Evolutionary conservation across 192 early-diverging fungal genomes (phyloP), one percentile per base, ranked within the genome.

Genomic region (Linnemannia elongata): DNA sequence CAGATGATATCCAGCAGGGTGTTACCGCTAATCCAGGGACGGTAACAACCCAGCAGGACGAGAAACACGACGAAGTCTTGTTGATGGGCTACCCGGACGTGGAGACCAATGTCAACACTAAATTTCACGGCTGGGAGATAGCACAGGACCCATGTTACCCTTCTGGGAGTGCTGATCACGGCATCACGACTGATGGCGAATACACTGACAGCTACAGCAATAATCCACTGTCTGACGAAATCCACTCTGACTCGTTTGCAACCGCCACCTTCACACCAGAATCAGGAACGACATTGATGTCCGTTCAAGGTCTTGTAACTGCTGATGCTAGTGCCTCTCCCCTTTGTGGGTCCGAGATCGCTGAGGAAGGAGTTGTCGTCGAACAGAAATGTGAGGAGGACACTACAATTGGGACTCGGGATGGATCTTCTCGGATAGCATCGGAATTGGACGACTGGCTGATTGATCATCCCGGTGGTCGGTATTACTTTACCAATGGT

Each of bases 401-500:
- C 20, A 41, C 17, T 42, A 1, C 13, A 15, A 39, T 41, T 20
- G 17, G 0, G 12, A 8, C n/a, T 27, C 57, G n/a, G 55, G 10
- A 12, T 6, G n/a, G 55, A 41, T 78, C 41, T 47, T 36, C 70
- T 41, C 70, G n/a, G 74, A 75, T 72, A 87, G 74, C 69, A 54
- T 42, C 70, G 70, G 49, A 45, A 70, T 47, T 42, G 45, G 42
- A 30, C 27, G 27, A 30, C 38, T 41, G 44, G 42, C 27, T 45
- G 15, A n/a, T 45, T 18, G 39, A 45, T 27, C 72, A 49, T 42
- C 27, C 75, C 78, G 27, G 89, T 85, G 80, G 89, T 72, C 55
- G 90, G 89, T 76, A 93, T 93, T 57, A 91, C 91, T 47, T 96
- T 91, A 93, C 94, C 63, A 93, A 95, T 71, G 94, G 93, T 9